These are phyloP conservation scores for Neurospora sublineolata DNA, from an alignment of 495 filamentous ascomycete species.

Conservation along the genomic window DNA sequence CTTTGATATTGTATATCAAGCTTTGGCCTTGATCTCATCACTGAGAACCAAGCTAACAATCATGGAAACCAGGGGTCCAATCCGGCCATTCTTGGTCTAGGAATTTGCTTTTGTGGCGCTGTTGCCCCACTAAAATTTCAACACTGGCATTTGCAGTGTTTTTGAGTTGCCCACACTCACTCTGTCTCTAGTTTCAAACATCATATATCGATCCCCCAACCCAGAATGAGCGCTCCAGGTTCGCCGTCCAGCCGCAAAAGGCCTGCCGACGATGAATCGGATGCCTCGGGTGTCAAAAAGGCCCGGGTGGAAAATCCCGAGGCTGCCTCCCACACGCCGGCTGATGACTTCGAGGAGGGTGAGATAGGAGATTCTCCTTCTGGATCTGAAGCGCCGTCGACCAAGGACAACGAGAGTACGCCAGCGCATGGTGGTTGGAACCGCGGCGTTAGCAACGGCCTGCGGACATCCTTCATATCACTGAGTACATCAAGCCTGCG, in stretches of 20 bases:
- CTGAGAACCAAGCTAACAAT: background rate
- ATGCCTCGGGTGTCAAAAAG: background rate
- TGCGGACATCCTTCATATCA: conserved; percentile 19
- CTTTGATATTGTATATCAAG: background rate
- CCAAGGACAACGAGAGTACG: background rate
- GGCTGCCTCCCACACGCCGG: conserved; percentile 3
- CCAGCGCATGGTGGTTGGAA: conserved; percentile 25
- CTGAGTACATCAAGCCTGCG: conserved; percentile 1
- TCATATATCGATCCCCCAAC: background rate
- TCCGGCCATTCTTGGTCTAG: background rate
- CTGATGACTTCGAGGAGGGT: conserved; percentile 20
- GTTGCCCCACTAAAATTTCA: background rate
- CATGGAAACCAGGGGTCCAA: background rate
- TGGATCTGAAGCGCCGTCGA: background rate
- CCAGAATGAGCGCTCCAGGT: background rate
- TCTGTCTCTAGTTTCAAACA: background rate
- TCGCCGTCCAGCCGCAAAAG: background rate
- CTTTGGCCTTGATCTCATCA: background rate
- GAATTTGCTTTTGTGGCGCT: background rate
- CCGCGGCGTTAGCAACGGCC: conserved; percentile 19
- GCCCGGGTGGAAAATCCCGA: background rate
- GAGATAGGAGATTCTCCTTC: conserved; percentile 23
- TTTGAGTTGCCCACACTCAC: background rate
- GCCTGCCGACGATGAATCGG: background rate
- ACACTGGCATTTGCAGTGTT: background rate